A percentile compares a stretch with the other conserved stretches of the same genome.
Conservation (phyloP, 768 basidiomycete genomes). For the Pulveroboletus sp. region DNA sequence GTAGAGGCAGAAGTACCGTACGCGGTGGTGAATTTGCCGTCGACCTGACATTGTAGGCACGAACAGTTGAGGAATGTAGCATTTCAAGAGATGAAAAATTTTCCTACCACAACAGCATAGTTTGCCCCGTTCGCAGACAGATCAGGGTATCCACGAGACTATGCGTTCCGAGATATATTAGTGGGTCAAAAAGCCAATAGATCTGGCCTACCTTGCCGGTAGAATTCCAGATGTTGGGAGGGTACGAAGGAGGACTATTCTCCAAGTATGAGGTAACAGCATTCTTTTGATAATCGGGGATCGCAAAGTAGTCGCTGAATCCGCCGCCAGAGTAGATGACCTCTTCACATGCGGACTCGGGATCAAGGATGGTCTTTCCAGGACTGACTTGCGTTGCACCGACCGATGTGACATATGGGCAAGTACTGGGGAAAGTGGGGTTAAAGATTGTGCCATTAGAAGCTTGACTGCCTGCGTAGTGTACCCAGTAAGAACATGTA, state of each 20-base stretch:
- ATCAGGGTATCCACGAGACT: slow-evolving; percentile 35
- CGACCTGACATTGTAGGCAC: slow-evolving; percentile 11
- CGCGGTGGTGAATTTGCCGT: background rate
- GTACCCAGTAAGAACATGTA: background rate
- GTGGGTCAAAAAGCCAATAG: background rate
- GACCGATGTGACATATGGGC: slow-evolving; percentile 48
- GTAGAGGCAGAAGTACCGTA: background rate
- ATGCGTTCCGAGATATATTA: slow-evolving; percentile 15
- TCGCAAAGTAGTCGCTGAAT: slow-evolving; percentile 52
- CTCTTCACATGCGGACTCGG: slow-evolving; percentile 45
- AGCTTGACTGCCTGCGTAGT: background rate
- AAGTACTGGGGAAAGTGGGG: slow-evolving; percentile 44
- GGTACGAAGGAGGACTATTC: slow-evolving; percentile 40
- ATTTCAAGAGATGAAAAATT: background rate
- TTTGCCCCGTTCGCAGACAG: slow-evolving; percentile 34
- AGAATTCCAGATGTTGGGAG: slow-evolving; percentile 43
- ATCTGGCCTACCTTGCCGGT: slow-evolving; percentile 34
- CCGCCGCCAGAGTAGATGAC: slow-evolving; percentile 52
- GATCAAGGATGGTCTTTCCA: slow-evolving; percentile 41
- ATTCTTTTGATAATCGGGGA: slow-evolving; percentile 49
- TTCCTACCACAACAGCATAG: slow-evolving; percentile 5
- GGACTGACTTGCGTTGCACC: slow-evolving; percentile 33
- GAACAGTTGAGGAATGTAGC: background rate
- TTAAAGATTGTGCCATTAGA: slow-evolving; percentile 36
- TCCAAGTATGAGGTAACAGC: slow-evolving; percentile 46